Evolutionary conservation across 176 grass and related monocot genomes (phyloP), one percentile per base, ranked within the genome.

Genomic region (Musa troglodytarum): DNA sequence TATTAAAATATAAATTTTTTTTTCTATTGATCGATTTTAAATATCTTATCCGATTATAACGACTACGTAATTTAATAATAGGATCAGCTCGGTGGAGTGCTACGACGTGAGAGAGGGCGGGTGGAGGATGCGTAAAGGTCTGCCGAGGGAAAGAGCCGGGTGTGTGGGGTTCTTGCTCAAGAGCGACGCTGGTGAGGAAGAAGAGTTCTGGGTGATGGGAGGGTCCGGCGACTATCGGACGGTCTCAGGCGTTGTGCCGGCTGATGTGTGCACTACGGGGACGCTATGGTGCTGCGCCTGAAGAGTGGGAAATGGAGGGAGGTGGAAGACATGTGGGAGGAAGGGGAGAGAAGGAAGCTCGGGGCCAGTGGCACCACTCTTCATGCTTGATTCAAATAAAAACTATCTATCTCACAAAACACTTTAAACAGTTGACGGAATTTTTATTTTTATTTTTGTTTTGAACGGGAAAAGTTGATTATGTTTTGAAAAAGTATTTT

Each of bases 121-220:
- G 22, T 96, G 93, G 93, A 76, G 54, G 50, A 65, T 76, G 70
- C 53, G 75, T 57, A 74, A 85, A 23, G 23, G 76, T 52, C 86
- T 96, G 76, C 93, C 87, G 19, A 81, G 83, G 71, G 82, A 88
- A 54, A 83, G 93, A 50, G 89, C 89, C 0, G 93, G 90, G 17
- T 96, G 93, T 61, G 81, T 79, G 29, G 93, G 93, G 22, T 92
- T 96, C 50, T 66, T 90, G 49, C 78, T 69, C n/a, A 73, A 8
- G 29, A 76, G 74, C 16, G 82, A 66, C 28, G 76, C 76, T 17
- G 78, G 78, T 28, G 53, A 81, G 61, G 92, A 92, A 71, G 85
- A 92, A 49, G 93, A 92, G 59, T 90, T 96, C 75, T 96, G 93
- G 93, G 93, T 96, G 77, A 96, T 96, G 89, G 93, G 93, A 24